Base-by-base conservation (phyloP, 768 basidiomycete species). In the Calocybe gangraenosa region DNA sequence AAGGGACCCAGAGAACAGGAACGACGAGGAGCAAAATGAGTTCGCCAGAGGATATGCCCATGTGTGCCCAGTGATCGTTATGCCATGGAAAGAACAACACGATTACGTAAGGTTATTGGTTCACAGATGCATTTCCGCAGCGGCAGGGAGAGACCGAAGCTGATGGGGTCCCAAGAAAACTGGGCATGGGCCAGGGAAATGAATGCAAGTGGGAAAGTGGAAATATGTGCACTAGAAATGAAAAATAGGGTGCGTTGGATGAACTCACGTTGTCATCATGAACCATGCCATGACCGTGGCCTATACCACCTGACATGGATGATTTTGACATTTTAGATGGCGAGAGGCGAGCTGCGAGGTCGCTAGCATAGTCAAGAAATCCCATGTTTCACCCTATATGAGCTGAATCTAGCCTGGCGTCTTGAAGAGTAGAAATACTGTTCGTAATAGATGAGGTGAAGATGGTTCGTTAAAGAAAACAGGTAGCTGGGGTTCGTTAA, bases 211-310 rank as follows among this genome's bases (percentile, higher is more conserved):
- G 32, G 30, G 36, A 17, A 48, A 43, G 55, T 50, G 54, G 49
- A 47, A 33, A n/a, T 11, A 11, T 6, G 23, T n/a, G 21, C 11
- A 31, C 33, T 35, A 14, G 34, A 41, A 21, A 28, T 22, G 6
- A 35, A 7, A 23, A 28, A 34, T 25, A 25, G 19, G 37, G 22
- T 31, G 34, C 18, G 25, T 32, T 31, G 39, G 21, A 28, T 40
- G 44, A 20, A 72, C 86, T 75, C 64, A 89, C 87, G 63, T 90
- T 82, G 60, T 89, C 84, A 42, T 85, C 76, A 49, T 79, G 78
- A 10, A 78, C 75, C 62, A 79, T 75, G 13, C 80, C 82, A 59
- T 74, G 71, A 18, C 75, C 78, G 40, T 62, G 69, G 11, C 81
- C 82, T 53, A 84, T 78, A 4, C 85, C 84, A 37, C 75, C 75